A percentile compares a stretch with the other conserved stretches of the same genome.
Evolutionary conservation across 768 basidiomycete genomes (phyloP).

Genomic region (Agrocybe pediades): DNA sequence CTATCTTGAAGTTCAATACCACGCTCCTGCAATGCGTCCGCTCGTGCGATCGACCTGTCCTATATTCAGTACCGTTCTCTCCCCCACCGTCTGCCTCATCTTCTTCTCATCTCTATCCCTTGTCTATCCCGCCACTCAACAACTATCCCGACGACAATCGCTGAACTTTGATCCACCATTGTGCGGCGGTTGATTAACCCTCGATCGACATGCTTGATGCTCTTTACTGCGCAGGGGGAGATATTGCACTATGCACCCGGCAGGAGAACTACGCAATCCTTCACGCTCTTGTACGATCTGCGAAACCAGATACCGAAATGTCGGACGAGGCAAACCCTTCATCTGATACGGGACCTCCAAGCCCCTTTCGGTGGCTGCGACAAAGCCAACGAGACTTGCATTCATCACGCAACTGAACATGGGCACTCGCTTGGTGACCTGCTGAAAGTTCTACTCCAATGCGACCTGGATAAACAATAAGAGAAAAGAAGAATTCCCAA

Average conservation of each 20-base stretch:
- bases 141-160: constrained; percentile 69
- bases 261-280: constrained; percentile 66
- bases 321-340: constrained; percentile 45
- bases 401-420: constrained; percentile 78
- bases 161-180: constrained; percentile 77
- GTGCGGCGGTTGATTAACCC: constrained; percentile 54
- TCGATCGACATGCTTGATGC: constrained; percentile 67
- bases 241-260: constrained; percentile 68
- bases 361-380: constrained; percentile 71
- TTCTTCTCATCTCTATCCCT: constrained; percentile 41
- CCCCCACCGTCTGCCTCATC: constrained; percentile 39
- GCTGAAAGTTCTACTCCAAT: constrained; percentile 63
- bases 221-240: constrained; percentile 76
- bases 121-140: constrained; percentile 57
- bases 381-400: constrained; percentile 71
- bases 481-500: constrained; percentile 66
- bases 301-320: constrained; percentile 31
- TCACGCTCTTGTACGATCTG: constrained; percentile 59
- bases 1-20: constrained; percentile 44
- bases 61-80: constrained; percentile 59
- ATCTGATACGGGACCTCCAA: constrained; percentile 69
- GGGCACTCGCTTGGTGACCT: constrained; percentile 68
- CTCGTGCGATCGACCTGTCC: constrained; percentile 47
- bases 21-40: constrained; percentile 57
- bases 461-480: constrained; percentile 55